Conservation (phyloP, 2,329 filamentous ascomycete species). For the Neobulgaria alba region DNA sequence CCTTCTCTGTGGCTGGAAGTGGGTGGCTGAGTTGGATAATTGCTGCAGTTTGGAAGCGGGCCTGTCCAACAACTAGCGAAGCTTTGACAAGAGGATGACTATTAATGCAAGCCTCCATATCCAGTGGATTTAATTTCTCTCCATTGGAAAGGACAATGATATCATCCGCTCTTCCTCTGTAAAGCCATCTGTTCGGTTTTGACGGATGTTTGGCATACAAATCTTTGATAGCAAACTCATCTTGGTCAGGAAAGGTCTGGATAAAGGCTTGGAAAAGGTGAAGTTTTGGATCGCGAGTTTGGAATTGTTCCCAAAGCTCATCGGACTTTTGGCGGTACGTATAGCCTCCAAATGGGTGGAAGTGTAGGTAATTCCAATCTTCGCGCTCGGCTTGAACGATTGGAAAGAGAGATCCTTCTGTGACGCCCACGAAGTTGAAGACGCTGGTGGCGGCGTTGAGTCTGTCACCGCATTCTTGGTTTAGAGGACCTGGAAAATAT, state of each 20-base stretch:
- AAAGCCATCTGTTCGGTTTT: slow-evolving; percentile 30
- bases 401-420: neutral
- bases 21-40: neutral
- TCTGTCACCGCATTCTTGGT: neutral
- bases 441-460: neutral
- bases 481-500: neutral
- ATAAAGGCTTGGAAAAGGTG: slow-evolving; percentile 25
- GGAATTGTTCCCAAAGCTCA: neutral
- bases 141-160: slow-evolving; percentile 37
- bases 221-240: slow-evolving; percentile 21
- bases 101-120: slow-evolving; percentile 31
- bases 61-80: slow-evolving; percentile 30
- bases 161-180: slow-evolving; percentile 31
- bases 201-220: slow-evolving; percentile 32
- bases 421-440: neutral
- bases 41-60: slow-evolving; percentile 3
- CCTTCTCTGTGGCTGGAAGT: neutral
- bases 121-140: slow-evolving; percentile 36
- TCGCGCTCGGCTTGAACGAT: slow-evolving; percentile 1
- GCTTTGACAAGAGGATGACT: slow-evolving; percentile 25
- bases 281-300: slow-evolving; percentile 2
- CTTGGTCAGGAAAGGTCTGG: slow-evolving; percentile 12
- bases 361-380: slow-evolving; percentile 9
- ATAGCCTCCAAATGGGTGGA: slow-evolving; percentile 7
- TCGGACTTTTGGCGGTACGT: slow-evolving; percentile 10